Base-by-base conservation (phyloP, 768 basidiomycete species). In the Tulasnella calospora region DNA sequence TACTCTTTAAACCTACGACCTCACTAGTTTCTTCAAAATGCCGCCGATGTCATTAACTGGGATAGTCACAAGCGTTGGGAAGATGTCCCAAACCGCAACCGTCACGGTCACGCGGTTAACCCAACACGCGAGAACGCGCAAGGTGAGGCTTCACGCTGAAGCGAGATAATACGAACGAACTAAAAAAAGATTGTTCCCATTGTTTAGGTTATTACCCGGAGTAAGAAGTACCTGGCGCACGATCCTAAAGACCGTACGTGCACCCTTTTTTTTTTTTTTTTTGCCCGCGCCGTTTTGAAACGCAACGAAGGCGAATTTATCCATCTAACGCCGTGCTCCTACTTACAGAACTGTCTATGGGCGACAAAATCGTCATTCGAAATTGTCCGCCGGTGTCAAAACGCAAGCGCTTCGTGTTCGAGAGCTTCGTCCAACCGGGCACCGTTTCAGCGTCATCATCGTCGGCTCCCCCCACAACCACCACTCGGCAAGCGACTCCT, bases 61-160 rank as follows among this genome's bases (percentile, higher is more conserved):
- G 23, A 81, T 90, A 51, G 94, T 95, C 27, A 92, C 92, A 41
- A 94, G 93, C 84, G 91, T 89, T 30, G 93, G 94, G 12, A 89
- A 87, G 81, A 95, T 95, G 93, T 87, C 90, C 76, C 94, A 94
- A 83, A 95, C 94, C 0, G 94, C 88, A 19, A 95, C 94, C 0
- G 93, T 95, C 71, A 91, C 92, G 0, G 93, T 95, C 10, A 90
- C 91, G 33, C 89, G 94, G 78, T 89, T 87, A 86, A 87, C 92
- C 51, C 84, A 89, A n/a, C 93, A 95, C 82, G 88, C 89, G 79
- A 82, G 89, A 71, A 94, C 93, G 6, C 90, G 91, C 81, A 95
- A 95, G 88, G 94, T 94, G 80, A 81, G 87, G 83, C 67, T 35
- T 36, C 40, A 6, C 10, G 21, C 30, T 30, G 15, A 57, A 30